These are phyloP conservation scores for Vanrija sp. DNA, from an alignment of 1,284 basidiomycete genomes.

Conservation along the genomic window DNA sequence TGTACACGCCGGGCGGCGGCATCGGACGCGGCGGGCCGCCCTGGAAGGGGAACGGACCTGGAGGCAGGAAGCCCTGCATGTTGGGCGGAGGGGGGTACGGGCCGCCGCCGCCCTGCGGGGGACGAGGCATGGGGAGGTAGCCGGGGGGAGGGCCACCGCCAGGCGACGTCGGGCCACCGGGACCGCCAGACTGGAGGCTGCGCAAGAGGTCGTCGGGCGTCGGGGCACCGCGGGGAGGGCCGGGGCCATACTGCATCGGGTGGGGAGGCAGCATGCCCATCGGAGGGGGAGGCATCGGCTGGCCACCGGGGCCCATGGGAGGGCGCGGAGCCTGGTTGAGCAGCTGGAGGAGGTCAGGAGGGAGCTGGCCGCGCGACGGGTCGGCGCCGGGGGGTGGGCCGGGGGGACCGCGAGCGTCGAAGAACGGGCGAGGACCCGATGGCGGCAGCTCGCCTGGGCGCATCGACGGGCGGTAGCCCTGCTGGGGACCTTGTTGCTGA, in stretches of 20 bases:
- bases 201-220: slow-evolving; percentile 21
- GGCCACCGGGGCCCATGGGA: neutral
- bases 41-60: slow-evolving; percentile 8
- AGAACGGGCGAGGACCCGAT: slow-evolving; percentile 4
- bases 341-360: slow-evolving; percentile 24
- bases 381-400: slow-evolving; percentile 15
- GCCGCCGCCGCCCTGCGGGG: neutral
- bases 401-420: slow-evolving; percentile 3
- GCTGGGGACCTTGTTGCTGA: neutral
- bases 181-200: slow-evolving; percentile 11
- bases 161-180: neutral
- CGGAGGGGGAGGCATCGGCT: slow-evolving; percentile 9
- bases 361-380: slow-evolving; percentile 24
- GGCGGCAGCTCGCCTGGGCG: neutral
- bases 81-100: slow-evolving; percentile 10
- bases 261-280: slow-evolving; percentile 22
- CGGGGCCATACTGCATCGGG: slow-evolving; percentile 9
- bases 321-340: slow-evolving; percentile 16
- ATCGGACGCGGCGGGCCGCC: slow-evolving; percentile 3
- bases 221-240: slow-evolving; percentile 5
- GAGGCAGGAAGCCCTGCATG: slow-evolving; percentile 19
- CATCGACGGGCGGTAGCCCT: slow-evolving; percentile 3
- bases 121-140: slow-evolving; percentile 8
- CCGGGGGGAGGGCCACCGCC: slow-evolving; percentile 1
- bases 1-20: slow-evolving; percentile 11